These are phyloP conservation scores for Irpex sp. DNA, from an alignment of 1,284 basidiomycete genomes.

Conservation along the genomic window DNA sequence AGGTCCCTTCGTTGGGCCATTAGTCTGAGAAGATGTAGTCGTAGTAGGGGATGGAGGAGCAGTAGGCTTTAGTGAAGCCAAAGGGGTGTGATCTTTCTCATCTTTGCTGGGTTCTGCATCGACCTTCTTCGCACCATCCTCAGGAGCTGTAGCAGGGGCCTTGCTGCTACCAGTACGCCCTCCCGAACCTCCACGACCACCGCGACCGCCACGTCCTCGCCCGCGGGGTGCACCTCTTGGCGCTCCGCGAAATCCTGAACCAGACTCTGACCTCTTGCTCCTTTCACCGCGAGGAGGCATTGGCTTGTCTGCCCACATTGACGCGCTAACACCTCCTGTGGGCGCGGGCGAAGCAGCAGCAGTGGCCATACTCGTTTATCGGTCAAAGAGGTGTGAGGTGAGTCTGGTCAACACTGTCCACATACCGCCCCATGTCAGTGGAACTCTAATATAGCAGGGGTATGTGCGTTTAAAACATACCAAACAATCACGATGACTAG, in stretches of 20 bases:
- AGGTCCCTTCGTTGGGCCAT: slow-evolving; percentile 10
- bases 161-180: slow-evolving; percentile 26
- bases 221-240: slow-evolving; percentile 27
- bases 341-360: slow-evolving; percentile 18
- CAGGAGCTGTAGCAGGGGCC: slow-evolving; percentile 13
- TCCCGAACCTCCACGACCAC: slow-evolving; percentile 36
- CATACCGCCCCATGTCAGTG: not conserved
- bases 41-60: slow-evolving; percentile 17
- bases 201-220: slow-evolving; percentile 17
- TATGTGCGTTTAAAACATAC: not conserved
- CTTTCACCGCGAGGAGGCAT: slow-evolving; percentile 35
- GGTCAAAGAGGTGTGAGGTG: slow-evolving; percentile 5
- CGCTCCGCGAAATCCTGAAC: slow-evolving; percentile 42
- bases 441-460: not conserved
- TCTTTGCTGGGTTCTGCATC: slow-evolving; percentile 7
- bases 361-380: slow-evolving; percentile 15
- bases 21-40: slow-evolving; percentile 3
- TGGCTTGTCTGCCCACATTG: slow-evolving; percentile 25
- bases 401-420: not conserved
- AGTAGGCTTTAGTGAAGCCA: slow-evolving; percentile 33
- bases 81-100: slow-evolving; percentile 11
- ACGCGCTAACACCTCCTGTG: slow-evolving; percentile 19
- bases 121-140: slow-evolving; percentile 12
- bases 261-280: slow-evolving; percentile 42
- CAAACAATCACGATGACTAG: not conserved